Percentiles rank a stretch among this genome's conserved stretches.
These are phyloP conservation scores for Tolypocladium album DNA, from an alignment of 2,329 filamentous ascomycete genomes.

Conservation along the genomic window DNA sequence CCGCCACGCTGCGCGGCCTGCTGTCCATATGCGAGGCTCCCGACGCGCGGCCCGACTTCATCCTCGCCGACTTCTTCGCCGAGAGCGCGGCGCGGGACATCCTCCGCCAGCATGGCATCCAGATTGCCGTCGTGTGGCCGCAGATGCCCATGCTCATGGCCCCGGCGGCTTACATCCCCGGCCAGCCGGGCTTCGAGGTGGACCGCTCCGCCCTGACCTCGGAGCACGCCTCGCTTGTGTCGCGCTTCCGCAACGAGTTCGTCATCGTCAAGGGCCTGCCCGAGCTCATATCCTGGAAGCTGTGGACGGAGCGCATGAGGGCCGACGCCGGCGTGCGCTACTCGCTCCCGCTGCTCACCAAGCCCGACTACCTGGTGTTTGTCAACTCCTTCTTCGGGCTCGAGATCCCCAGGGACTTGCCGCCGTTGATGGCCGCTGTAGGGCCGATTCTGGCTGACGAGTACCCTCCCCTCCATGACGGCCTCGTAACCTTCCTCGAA, in stretches of 20 bases:
- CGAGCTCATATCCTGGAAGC: conserved; percentile 15
- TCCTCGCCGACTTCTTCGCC: conserved; percentile 32
- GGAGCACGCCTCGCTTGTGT: conserved; percentile 25
- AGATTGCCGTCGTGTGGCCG: conserved; percentile 27
- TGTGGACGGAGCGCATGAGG: conserved; percentile 22
- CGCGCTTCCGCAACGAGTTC: conserved; percentile 24
- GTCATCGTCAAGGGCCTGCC: conserved; percentile 15
- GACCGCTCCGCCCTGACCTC: conserved; percentile 20
- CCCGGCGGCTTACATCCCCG: conserved; percentile 26
- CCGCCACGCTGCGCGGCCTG: conserved; percentile 13
- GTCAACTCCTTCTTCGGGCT: conserved; percentile 33
- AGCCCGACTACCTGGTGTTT: conserved; percentile 29
- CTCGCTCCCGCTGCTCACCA: conserved; percentile 14
- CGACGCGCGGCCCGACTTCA: conserved; percentile 20
- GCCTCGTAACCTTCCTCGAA: conserved; percentile 16
- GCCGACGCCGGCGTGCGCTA: conserved; percentile 19
- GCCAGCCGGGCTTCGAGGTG: conserved; percentile 28
- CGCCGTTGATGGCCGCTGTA: conserved; percentile 24
- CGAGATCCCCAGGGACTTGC: conserved; percentile 29
- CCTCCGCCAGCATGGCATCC: conserved; percentile 22
- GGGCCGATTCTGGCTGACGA: conserved; percentile 27
- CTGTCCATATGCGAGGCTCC: conserved; percentile 3
- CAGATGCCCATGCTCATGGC: conserved; percentile 29
- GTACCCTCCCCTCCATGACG: conserved; percentile 18
- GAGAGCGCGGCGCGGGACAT: conserved; percentile 27